Base-by-base conservation (phyloP, 2,329 filamentous ascomycete species). In the Trichoderma atroviride region DNA sequence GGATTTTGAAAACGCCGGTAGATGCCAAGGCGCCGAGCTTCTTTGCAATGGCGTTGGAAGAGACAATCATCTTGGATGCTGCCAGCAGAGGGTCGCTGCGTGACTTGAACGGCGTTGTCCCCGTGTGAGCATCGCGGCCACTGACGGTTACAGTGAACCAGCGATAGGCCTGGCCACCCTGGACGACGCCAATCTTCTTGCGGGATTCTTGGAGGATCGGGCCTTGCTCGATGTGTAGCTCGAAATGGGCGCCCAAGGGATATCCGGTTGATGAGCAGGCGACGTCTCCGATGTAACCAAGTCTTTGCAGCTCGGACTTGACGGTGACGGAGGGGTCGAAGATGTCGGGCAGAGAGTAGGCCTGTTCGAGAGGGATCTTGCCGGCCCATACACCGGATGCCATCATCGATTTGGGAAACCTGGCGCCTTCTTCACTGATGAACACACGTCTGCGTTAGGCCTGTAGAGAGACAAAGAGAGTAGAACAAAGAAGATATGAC, bases 151-250 rank as follows among this genome's bases (percentile, higher is more conserved):
- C 62, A 3, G 76, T 77, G 31, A 77, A 73, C 78, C 78, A 79
- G 33, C 74, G 73, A 61, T 79, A 79, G 0, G 74, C 77, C 70
- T 80, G 78, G 1, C 74, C 74, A n/a, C 77, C 77, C 13, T 73
- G 71, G 7, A 79, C 78, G 14, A 79, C 77, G 10, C 78, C 78
- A 52, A 79, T 75, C 50, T 72, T 75, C 37, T 69, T 74, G 0
- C 70, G 70, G 1, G 70, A 69, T 9, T 72, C 70, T 62, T 94
- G 89, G 0, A 96, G 84, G 40, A 93, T 87, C 0, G 76, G 76
- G 0, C 76, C 77, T 77, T 96, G 93, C 77, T 96, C 93, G 65
- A 95, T 95, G 76, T 96, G 92, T 11, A 96, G 84, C 78, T 95
- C 92, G 74, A 95, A 94, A 78, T 95, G 92, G 1, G 91, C 92